Conservation (phyloP, 2,329 filamentous ascomycete genomes). For the Fusarium gaditjirri region DNA sequence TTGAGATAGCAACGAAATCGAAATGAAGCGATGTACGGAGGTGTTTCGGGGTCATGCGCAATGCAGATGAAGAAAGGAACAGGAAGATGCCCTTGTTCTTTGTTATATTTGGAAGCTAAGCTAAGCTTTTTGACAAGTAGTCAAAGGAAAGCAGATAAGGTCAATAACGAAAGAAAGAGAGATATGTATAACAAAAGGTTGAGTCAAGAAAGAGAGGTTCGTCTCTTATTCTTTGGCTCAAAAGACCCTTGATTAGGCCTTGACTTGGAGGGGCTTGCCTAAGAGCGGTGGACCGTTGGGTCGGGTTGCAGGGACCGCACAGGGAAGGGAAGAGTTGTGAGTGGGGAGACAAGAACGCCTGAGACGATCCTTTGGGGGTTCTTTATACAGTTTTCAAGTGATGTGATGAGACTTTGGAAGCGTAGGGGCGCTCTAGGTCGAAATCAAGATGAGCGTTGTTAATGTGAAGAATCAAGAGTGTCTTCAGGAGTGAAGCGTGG, state of each 20-base stretch:
- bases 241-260: slow-evolving; percentile 41
- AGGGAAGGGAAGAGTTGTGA: slow-evolving; percentile 32
- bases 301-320: slow-evolving; percentile 44
- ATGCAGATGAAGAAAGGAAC: slow-evolving; percentile 35
- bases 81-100: slow-evolving; percentile 21
- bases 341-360: slow-evolving; percentile 36
- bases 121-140: slow-evolving; percentile 37
- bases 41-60: slow-evolving; percentile 34
- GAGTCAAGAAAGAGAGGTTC: slow-evolving; percentile 2
- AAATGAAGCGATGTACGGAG: slow-evolving; percentile 33
- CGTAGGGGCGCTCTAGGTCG: neutral
- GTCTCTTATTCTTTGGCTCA: slow-evolving; percentile 33
- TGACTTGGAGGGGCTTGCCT: slow-evolving; percentile 42
- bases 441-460: neutral
- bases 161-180: slow-evolving; percentile 12
- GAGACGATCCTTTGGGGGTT: slow-evolving; percentile 8
- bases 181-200: slow-evolving; percentile 10
- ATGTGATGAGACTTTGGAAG: neutral
- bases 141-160: slow-evolving; percentile 21
- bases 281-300: slow-evolving; percentile 47
- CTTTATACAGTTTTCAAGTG: neutral
- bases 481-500: slow-evolving; percentile 6
- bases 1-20: slow-evolving; percentile 34
- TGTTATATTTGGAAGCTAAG: slow-evolving; percentile 43
- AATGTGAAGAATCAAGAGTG: slow-evolving; percentile 4